Base-by-base conservation (phyloP, 169 alveolate genomes). In the Perkinsus marinus region DNA sequence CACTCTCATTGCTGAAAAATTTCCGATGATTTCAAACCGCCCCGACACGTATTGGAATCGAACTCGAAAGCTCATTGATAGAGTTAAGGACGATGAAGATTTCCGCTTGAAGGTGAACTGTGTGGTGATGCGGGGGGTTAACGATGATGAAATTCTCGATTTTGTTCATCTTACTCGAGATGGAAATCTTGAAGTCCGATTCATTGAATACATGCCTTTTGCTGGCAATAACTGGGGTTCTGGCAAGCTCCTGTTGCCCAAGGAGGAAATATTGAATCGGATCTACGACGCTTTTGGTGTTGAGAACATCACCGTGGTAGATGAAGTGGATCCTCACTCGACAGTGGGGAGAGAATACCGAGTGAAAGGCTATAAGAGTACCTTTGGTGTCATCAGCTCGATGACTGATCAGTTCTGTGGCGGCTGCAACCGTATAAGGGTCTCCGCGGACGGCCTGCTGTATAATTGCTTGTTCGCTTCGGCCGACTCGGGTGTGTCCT, bases 191-290 rank as follows among this genome's bases (percentile, higher is more conserved):
- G 93, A 93, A 30, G 94, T 94, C 22, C 94, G 96, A 68, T 94
- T 94, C 89, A 94, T 94, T 39, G 96, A 94, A 47, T 94, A 93
- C 89, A 93, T 94, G 94, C 96, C 96, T 9, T 94, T 93, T 69
- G 93, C 94, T 68, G 94, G 91, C 68, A 94, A 94, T 41, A 92
- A 92, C 39, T 94, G 96, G 95, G 92, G 68, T 30, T 57, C 79
- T 26, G 94, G 93, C 39, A 57, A 91, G 22, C 92, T 93, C 57
- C 26, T 93, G 39, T 17, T 92, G 30, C 39, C 95, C 39, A 79
- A 91, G 68, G 68, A 57, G 39, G 93, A 94, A 39, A 94, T 94
- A n/a, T 43, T 93, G 57, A 90, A 93, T 26, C 39, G 6, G 17
- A 93, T 94, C 30, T 39, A 68, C 36, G 79, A 57, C 22, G 79